Conservation (phyloP, 2,329 filamentous ascomycete genomes). For the Fusarium keratoplasticum region DNA sequence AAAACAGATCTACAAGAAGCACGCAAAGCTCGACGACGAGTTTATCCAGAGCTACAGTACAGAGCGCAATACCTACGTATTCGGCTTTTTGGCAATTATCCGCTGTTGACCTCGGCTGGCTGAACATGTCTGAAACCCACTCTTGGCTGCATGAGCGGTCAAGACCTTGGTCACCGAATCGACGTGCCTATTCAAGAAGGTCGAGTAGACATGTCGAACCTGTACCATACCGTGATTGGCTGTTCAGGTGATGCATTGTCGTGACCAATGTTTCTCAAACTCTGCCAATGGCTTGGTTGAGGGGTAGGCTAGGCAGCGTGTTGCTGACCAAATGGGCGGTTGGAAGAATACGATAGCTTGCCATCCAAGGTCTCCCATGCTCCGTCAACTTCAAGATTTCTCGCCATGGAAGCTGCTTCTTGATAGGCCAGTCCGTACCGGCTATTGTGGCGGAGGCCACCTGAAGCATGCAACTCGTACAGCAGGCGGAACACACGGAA, state of each 20-base stretch:
- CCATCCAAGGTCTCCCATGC: slow-evolving; percentile 6
- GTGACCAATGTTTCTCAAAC: background rate
- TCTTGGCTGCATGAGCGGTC: slow-evolving; percentile 35
- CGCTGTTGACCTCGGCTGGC: slow-evolving; percentile 6
- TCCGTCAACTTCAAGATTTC: background rate
- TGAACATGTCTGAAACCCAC: slow-evolving; percentile 14
- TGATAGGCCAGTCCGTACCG: slow-evolving; percentile 27
- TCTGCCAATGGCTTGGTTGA: slow-evolving; percentile 5
- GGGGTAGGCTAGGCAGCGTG: background rate
- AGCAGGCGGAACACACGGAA: slow-evolving; percentile 6
- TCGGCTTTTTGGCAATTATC: background rate
- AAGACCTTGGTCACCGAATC: slow-evolving; percentile 17
- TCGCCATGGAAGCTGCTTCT: background rate
- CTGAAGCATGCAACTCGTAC: background rate
- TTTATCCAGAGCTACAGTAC: slow-evolving; percentile 6
- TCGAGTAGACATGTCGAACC: slow-evolving; percentile 2
- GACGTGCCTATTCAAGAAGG: slow-evolving; percentile 33
- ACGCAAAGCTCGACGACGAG: background rate
- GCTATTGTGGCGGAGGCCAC: background rate
- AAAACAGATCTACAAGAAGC: slow-evolving; percentile 17
- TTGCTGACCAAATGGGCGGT: background rate
- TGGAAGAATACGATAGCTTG: background rate
- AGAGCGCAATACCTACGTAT: background rate
- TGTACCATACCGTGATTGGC: slow-evolving; percentile 1
- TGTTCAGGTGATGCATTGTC: background rate